Percentiles rank a stretch among this genome's conserved stretches.
Evolutionary conservation across 306 rosid species (phyloP).

Genomic region (Macrotyloma uniflorum): DNA sequence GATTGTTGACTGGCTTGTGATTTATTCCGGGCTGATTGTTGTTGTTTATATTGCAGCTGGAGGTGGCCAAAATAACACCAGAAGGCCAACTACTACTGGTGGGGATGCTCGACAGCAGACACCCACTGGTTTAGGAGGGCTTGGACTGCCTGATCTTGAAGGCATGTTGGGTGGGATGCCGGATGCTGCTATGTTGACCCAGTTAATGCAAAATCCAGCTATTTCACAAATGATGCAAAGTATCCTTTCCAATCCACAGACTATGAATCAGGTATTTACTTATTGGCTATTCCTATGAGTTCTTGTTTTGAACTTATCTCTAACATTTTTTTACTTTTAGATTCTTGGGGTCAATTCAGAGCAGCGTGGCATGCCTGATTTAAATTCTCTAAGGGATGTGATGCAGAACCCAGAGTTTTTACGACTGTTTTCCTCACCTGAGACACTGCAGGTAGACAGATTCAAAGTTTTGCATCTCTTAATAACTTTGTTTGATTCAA

Average conservation of each 20-base stretch:
- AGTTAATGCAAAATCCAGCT: slow-evolving; percentile 85
- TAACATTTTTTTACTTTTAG: slow-evolving; percentile 48
- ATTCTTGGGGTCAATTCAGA: slow-evolving; percentile 67
- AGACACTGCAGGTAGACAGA: slow-evolving; percentile 78
- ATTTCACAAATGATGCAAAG: slow-evolving; percentile 88
- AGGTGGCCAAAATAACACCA: slow-evolving; percentile 56
- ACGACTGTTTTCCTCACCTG: slow-evolving; percentile 79
- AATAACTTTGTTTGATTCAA: slow-evolving; percentile 6
- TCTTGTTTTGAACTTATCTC: slow-evolving; percentile 27
- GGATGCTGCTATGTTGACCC: slow-evolving; percentile 63
- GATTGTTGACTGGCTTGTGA: slow-evolving; percentile 5
- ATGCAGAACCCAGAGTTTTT: slow-evolving; percentile 83
- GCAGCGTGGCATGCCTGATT: slow-evolving; percentile 70
- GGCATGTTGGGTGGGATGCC: slow-evolving; percentile 66
- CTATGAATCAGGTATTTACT: slow-evolving; percentile 71
- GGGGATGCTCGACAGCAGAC: slow-evolving; percentile 64
- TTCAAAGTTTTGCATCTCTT: slow-evolving; percentile 31
- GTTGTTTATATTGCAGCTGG: slow-evolving; percentile 58
- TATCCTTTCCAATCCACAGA: slow-evolving; percentile 77
- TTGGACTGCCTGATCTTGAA: slow-evolving; percentile 68
- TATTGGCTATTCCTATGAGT: not conserved
- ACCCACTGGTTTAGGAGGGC: slow-evolving; percentile 64
- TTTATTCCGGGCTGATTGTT: slow-evolving; percentile 17
- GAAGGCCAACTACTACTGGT: slow-evolving; percentile 54
- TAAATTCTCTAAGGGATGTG: slow-evolving; percentile 83